Percentiles rank a stretch among this genome's conserved stretches.
These are phyloP conservation scores for Hemerocallis citrina DNA, from an alignment of 106 monocot species.

Conservation along the genomic window DNA sequence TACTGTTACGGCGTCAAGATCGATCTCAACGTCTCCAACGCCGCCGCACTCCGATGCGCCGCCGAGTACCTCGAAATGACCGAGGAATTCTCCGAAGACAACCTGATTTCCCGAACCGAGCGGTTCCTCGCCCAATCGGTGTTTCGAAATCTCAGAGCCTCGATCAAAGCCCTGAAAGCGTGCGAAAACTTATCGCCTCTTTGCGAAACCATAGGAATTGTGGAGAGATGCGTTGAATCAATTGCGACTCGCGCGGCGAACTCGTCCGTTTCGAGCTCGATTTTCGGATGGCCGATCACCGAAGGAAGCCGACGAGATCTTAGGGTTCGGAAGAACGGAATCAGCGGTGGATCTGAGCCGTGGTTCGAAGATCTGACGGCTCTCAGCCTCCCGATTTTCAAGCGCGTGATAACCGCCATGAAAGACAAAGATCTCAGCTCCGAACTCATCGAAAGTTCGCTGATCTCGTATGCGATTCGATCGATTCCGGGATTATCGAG, in stretches of 20 bases:
- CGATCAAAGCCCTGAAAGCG: conserved; percentile 50
- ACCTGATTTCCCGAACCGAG: conserved; percentile 55
- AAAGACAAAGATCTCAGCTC: conserved; percentile 34
- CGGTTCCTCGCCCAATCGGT: conserved; percentile 55
- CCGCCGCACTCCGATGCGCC: conserved; percentile 65
- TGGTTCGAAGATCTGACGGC: conserved; percentile 70
- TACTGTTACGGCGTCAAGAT: conserved; percentile 86
- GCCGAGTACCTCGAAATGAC: conserved; percentile 90
- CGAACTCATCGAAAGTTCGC: conserved; percentile 55
- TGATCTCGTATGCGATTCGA: conserved; percentile 69
- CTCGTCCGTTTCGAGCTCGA: conserved; percentile 10
- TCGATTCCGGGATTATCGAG: conserved; percentile 77
- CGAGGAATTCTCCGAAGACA: conserved; percentile 54
- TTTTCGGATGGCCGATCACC: conserved; percentile 82
- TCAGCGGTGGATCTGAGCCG: conserved; percentile 17
- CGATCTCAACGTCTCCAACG: conserved; percentile 55
- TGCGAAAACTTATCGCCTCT: conserved; percentile 57
- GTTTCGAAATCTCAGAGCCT: conserved; percentile 35
- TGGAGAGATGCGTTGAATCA: conserved; percentile 49
- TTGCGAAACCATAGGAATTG: conserved; percentile 57
- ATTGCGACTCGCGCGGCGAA: conserved; percentile 41
- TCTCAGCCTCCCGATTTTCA: conserved; percentile 68
- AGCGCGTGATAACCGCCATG: conserved; percentile 66
- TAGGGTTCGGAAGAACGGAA: conserved; percentile 20
- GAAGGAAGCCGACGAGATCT: conserved; percentile 24